These are phyloP conservation scores for Lepidium didymum DNA, from an alignment of 345 rosid species.

Conservation along the genomic window DNA sequence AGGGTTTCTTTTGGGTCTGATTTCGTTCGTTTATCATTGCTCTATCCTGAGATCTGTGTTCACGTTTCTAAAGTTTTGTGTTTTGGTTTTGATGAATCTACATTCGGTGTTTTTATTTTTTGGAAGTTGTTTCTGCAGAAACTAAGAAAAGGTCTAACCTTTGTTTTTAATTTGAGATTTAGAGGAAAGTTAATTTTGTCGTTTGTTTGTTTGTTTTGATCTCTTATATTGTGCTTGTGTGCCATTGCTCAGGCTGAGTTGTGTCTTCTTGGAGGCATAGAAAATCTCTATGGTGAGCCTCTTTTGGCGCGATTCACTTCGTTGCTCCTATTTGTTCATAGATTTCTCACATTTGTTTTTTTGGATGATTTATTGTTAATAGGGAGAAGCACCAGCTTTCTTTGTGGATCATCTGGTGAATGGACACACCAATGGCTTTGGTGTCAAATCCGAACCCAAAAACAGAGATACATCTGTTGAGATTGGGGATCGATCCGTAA, in stretches of 20 bases:
- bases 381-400: constrained; percentile 88
- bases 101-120: constrained; percentile 7
- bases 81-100: constrained; percentile 12
- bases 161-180: neutral
- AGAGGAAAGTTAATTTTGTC: neutral
- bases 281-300: constrained; percentile 80
- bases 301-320: constrained; percentile 27
- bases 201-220: constrained; percentile 23
- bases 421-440: constrained; percentile 40
- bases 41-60: constrained; percentile 18
- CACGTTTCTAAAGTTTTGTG: constrained; percentile 12
- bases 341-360: constrained; percentile 12
- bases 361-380: constrained; percentile 14
- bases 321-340: constrained; percentile 15
- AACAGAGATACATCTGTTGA: constrained; percentile 30
- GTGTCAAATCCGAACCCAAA: constrained; percentile 37
- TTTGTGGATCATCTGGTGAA: constrained; percentile 32
- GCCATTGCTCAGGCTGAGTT: constrained; percentile 59
- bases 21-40: neutral
- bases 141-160: neutral
- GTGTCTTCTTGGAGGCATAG: constrained; percentile 47
- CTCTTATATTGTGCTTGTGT: constrained; percentile 23
- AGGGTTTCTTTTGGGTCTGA: neutral
- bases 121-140: neutral
- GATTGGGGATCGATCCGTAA: constrained; percentile 54